Percentiles rank a stretch among this genome's conserved stretches.
Evolutionary conservation across 768 basidiomycete genomes (phyloP).

Genomic region (Serendipita sp.): DNA sequence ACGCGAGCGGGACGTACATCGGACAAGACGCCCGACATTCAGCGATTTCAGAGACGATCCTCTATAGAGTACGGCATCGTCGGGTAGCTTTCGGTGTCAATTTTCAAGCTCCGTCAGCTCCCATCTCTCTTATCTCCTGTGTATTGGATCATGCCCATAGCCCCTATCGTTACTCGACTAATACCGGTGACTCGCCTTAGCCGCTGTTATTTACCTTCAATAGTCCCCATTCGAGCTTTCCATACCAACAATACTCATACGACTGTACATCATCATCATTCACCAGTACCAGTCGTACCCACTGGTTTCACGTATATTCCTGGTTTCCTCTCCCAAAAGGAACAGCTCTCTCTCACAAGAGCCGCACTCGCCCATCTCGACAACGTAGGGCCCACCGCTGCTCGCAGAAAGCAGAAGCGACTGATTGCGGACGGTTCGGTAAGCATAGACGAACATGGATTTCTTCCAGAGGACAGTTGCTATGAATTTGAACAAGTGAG

Average conservation of each 20-base stretch:
- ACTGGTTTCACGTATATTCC: conserved; percentile 1
- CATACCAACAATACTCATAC: too few species aligned
- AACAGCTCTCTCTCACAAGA: not conserved
- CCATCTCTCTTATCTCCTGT: not conserved
- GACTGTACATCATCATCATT: too few species aligned
- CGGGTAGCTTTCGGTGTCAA: not conserved
- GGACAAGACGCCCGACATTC: not conserved
- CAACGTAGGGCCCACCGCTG: not conserved
- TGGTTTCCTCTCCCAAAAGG: not conserved
- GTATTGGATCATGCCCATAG: not conserved
- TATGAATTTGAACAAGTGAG: not conserved
- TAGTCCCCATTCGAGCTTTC: too few species aligned
- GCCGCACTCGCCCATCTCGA: conserved; percentile 1
- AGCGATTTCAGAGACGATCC: not conserved
- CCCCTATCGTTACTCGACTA: too few species aligned
- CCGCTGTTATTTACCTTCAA: too few species aligned
- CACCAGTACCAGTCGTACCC: not conserved
- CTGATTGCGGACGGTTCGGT: not conserved
- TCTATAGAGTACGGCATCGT: not conserved
- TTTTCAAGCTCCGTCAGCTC: not conserved
- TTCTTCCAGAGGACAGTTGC: conserved; percentile 2
- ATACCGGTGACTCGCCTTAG: too few species aligned
- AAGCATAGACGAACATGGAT: not conserved
- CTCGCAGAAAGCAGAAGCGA: not conserved
- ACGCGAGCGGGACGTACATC: not conserved